Conservation (phyloP, 805 yeast genomes). For the Teunomyces tritomae region DNA sequence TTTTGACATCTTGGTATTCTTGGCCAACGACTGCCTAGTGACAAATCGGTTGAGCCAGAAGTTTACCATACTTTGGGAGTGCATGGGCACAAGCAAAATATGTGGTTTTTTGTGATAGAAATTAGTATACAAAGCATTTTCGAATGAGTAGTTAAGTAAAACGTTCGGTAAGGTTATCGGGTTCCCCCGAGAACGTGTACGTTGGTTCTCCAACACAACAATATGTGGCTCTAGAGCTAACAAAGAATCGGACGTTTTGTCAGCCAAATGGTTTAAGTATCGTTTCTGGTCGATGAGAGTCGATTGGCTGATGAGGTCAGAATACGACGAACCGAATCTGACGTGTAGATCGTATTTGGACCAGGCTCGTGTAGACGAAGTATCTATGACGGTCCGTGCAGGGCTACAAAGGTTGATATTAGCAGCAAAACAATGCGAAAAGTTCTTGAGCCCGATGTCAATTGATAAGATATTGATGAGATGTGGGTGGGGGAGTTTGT, state of each 20-base stretch:
- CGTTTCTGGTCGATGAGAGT: constrained; percentile 26
- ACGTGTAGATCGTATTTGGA: constrained; percentile 24
- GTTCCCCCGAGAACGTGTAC: constrained; percentile 35
- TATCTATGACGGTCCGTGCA: background rate
- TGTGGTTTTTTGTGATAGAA: constrained; percentile 19
- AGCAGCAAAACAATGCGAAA: constrained; percentile 31
- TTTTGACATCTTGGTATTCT: constrained; percentile 8
- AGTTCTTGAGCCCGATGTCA: constrained; percentile 43
- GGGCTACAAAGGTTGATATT: background rate
- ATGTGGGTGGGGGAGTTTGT: constrained; percentile 3
- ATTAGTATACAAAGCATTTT: constrained; percentile 33
- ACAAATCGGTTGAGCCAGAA: constrained; percentile 39
- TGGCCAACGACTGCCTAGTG: constrained; percentile 11
- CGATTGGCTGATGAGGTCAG: constrained; percentile 6
- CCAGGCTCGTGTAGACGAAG: constrained; percentile 16
- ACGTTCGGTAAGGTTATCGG: constrained; percentile 39
- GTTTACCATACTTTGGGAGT: constrained; percentile 34
- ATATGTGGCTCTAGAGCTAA: constrained; percentile 20
- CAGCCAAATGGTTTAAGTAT: constrained; percentile 22
- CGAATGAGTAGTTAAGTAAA: constrained; percentile 36
- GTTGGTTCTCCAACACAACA: constrained; percentile 37
- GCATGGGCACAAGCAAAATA: constrained; percentile 32
- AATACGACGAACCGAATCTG: constrained; percentile 15
- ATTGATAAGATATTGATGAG: constrained; percentile 23
- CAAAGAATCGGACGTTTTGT: constrained; percentile 19